Base-by-base conservation (phyloP, 371 early-diverging fungal species). In the Mortierella sp. region DNA sequence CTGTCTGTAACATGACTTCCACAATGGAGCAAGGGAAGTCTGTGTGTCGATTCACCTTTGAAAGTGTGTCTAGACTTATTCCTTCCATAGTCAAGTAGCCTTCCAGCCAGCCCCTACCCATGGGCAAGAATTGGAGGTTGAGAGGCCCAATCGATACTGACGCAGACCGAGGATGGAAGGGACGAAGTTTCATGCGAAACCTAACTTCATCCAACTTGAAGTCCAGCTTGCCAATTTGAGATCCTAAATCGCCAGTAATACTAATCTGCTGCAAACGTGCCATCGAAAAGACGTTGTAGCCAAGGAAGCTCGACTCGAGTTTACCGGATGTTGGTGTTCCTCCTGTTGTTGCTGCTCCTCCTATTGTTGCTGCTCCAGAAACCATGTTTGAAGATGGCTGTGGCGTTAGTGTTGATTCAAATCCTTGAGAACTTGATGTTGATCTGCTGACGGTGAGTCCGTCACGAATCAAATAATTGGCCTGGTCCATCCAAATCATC, bases 181-280 rank as follows among this genome's bases (percentile, higher is more conserved):
- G 90, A 17, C 85, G 64, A 45, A 83, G 76, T 57, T 90, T 85
- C 0, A 85, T 84, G 12, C 84, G 72, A 32, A 91, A 40, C 0
- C 79, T 66, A 3, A 90, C 66, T 43, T 88, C 83, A 43, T 86
- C 70, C n/a, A 90, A 84, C 4, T 63, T 66, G 19, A 90, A 72
- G 6, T 79, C 84, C 35, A 91, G 85, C 64, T 87, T 91, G 19
- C 95, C 96, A 40, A 95, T 90, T 8, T 91, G 91, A 63, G 93
- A 94, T 3, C 95, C 93, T 19, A 95, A 76, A 69, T 95, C 94
- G 0, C 88, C 89, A 1, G 88, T 87, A 22, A 94, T 80, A 15
- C 75, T 68, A 45, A 94, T 84, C 12, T 73, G 75, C 26, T 86
- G 83, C 9, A 92, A 62, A 3, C 85, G 75, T 9, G 90, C 51